Conservation (phyloP, 2,329 filamentous ascomycete species). For the Massarina eburnea region DNA sequence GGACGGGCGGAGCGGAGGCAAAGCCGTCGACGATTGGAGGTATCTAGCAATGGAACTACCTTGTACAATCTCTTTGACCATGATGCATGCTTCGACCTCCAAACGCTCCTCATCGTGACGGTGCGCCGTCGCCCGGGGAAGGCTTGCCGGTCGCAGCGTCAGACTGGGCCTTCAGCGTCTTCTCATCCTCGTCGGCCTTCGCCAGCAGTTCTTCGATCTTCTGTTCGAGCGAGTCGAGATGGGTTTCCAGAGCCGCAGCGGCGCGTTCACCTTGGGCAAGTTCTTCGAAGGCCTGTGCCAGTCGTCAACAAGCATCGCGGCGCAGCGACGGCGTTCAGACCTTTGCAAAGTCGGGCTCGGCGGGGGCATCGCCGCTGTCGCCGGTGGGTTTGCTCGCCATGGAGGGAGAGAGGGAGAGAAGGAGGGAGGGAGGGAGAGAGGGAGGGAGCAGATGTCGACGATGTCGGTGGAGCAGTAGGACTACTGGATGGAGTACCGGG, state of each 20-base stretch:
- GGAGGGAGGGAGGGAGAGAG: too few relatives aligned
- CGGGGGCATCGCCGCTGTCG: constrained; percentile 18
- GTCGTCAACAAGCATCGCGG: not conserved
- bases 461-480: constrained; percentile 9
- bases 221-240: constrained; percentile 56
- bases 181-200: constrained; percentile 48
- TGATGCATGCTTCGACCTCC: too few relatives aligned
- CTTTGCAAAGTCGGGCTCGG: constrained; percentile 40
- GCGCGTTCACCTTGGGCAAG: constrained; percentile 58
- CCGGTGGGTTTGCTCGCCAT: constrained; percentile 39
- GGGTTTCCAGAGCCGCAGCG: constrained; percentile 57
- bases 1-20: constrained; percentile 20
- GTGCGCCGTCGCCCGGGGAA: constrained; percentile 5
- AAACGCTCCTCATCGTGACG: not conserved
- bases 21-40: constrained; percentile 38
- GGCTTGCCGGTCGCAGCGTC: constrained; percentile 17
- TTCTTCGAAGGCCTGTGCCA: constrained; percentile 51
- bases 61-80: not conserved
- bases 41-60: constrained; percentile 16
- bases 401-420: too few relatives aligned
- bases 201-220: constrained; percentile 58
- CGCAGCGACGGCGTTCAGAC: constrained; percentile 14
- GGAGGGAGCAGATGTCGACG: constrained; percentile 10
- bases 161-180: constrained; percentile 24
- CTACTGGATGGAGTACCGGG: not conserved